phyloP scores from a whole-genome alignment of 2,329 filamentous ascomycete genomes.

The Aspergillus sp. region DNA sequence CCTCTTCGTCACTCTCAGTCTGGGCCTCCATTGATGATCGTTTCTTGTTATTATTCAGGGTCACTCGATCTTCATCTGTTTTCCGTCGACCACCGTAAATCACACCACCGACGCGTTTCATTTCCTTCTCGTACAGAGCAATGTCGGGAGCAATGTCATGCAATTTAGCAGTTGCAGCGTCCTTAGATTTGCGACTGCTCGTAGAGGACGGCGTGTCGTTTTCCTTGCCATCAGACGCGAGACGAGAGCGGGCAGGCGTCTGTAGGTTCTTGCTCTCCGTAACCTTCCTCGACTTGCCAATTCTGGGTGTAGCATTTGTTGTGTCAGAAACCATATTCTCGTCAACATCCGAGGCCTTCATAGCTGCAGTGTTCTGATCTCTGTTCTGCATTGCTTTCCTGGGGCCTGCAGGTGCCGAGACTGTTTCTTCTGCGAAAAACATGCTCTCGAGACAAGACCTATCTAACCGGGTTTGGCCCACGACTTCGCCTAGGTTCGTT shows the following conservation, averaged over 20 bases:
- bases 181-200: constrained; percentile 82
- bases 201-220: constrained; percentile 78
- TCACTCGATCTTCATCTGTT: constrained; percentile 41
- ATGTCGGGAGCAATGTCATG: constrained; percentile 81
- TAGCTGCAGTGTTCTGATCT: constrained; percentile 32
- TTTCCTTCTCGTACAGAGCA: constrained; percentile 88
- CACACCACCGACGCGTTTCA: constrained; percentile 72
- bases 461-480: constrained; percentile 84
- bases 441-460: constrained; percentile 69
- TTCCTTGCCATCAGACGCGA: constrained; percentile 68
- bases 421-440: constrained; percentile 51
- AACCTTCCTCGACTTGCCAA: constrained; percentile 29
- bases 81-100: constrained; percentile 57
- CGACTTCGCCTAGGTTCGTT: constrained; percentile 89
- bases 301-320: constrained; percentile 27
- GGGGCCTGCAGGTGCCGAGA: constrained; percentile 17
- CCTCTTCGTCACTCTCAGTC: constrained; percentile 52
- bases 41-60: constrained; percentile 39
- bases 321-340: constrained; percentile 17
- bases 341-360: constrained; percentile 19
- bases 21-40: constrained; percentile 48
- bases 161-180: constrained; percentile 73
- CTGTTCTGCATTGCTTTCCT: constrained; percentile 36
- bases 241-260: constrained; percentile 56
- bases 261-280: constrained; percentile 37